A percentile compares a stretch with the other conserved stretches of the same genome.
phyloP scores from a whole-genome alignment of 768 basidiomycete species.

The Leccinum broughii region DNA sequence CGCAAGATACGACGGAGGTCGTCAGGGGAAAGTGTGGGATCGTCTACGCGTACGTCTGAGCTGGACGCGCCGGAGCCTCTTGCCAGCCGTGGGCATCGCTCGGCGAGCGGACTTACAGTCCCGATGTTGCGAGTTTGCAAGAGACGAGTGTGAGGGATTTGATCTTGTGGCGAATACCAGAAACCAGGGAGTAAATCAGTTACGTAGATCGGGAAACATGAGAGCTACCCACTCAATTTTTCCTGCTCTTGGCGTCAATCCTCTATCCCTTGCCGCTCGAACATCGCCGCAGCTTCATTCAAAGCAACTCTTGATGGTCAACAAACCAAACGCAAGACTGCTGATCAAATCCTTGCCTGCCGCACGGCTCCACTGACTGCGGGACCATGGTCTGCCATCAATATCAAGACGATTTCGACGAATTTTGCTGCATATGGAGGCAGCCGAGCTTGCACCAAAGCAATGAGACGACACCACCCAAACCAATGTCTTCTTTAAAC shows the following conservation, averaged over 20 bases:
- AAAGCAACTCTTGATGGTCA: slow-evolving; percentile 98
- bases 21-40: slow-evolving; percentile 52
- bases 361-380: slow-evolving; percentile 99
- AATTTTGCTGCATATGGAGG: slow-evolving; percentile 96
- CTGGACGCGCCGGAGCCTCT: slow-evolving; percentile 46
- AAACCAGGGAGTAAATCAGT: slow-evolving; percentile 50
- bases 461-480: slow-evolving; percentile 94
- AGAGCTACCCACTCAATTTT: slow-evolving; percentile 77
- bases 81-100: slow-evolving; percentile 29
- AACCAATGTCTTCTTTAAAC: slow-evolving; percentile 95
- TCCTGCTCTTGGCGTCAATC: slow-evolving; percentile 90
- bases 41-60: slow-evolving; percentile 52
- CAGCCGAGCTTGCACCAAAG: slow-evolving; percentile 95
- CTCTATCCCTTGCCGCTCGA: slow-evolving; percentile 84
- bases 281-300: slow-evolving; percentile 96
- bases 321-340: slow-evolving; percentile 90
- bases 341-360: slow-evolving; percentile 95
- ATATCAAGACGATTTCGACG: slow-evolving; percentile 99
- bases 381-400: slow-evolving; percentile 98
- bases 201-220: slow-evolving; percentile 1
- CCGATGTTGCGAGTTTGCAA: slow-evolving; percentile 48
- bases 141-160: slow-evolving; percentile 74
- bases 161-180: slow-evolving; percentile 99
- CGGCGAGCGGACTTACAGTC: slow-evolving; percentile 58
- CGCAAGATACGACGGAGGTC: slow-evolving; percentile 44